Conservation (phyloP, 768 basidiomycete species). For the Rhizopogon vulgaris region DNA sequence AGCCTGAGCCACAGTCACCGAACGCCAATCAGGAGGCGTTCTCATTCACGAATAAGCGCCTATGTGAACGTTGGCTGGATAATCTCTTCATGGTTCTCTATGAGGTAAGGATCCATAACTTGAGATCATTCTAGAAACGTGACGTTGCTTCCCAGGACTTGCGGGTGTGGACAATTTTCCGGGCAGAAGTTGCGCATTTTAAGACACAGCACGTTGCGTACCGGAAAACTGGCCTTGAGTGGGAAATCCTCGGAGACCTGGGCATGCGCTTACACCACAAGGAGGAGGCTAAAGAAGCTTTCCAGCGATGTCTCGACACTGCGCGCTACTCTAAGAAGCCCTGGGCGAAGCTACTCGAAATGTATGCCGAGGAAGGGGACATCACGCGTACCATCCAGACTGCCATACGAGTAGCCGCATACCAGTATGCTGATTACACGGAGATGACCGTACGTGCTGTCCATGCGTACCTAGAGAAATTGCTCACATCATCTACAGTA, state of each 20-base stretch:
- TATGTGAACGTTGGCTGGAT: slow-evolving; percentile 97
- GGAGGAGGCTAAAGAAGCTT: slow-evolving; percentile 98
- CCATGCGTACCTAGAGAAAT: neutral
- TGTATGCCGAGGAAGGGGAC: slow-evolving; percentile 96
- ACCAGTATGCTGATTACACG: slow-evolving; percentile 84
- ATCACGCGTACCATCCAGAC: slow-evolving; percentile 87
- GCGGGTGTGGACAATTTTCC: slow-evolving; percentile 97
- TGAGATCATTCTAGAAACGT: neutral
- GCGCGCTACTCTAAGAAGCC: slow-evolving; percentile 86
- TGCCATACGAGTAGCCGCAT: slow-evolving; percentile 88
- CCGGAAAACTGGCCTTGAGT: slow-evolving; percentile 92
- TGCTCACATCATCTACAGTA: slow-evolving; percentile 42
- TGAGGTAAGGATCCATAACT: slow-evolving; percentile 52
- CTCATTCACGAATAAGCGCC: slow-evolving; percentile 92
- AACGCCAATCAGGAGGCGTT: slow-evolving; percentile 51
- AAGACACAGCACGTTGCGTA: slow-evolving; percentile 98
- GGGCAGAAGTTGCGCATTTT: slow-evolving; percentile 97
- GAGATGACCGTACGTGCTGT: slow-evolving; percentile 73
- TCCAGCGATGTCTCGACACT: slow-evolving; percentile 87
- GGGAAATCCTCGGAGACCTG: slow-evolving; percentile 97
- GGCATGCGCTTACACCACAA: slow-evolving; percentile 93
- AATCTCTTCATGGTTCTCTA: slow-evolving; percentile 98
- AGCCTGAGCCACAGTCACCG: slow-evolving; percentile 19
- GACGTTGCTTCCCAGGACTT: slow-evolving; percentile 57
- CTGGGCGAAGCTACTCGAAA: slow-evolving; percentile 90